Conservation (phyloP, 768 basidiomycete species). For the Phaffia australis region DNA sequence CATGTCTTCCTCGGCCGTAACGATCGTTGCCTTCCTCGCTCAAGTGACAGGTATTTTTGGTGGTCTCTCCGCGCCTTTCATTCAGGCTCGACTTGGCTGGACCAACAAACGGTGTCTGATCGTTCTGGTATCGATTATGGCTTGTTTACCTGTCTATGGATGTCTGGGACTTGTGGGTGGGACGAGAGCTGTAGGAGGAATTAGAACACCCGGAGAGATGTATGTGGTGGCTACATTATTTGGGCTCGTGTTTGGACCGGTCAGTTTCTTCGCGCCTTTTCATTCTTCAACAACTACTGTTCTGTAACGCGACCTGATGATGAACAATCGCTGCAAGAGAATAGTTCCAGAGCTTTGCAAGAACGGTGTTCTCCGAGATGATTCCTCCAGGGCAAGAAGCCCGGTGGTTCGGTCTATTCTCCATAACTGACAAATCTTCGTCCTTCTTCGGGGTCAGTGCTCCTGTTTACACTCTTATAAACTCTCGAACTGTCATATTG, state of each 20-base stretch:
- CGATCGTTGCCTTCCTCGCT: conserved; percentile 61
- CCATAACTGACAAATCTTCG: conserved; percentile 69
- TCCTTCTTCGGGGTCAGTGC: conserved; percentile 65
- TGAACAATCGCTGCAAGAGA: too few species aligned
- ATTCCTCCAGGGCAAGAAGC: conserved; percentile 76
- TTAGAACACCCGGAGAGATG: conserved; percentile 75
- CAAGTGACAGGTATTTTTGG: conserved; percentile 20
- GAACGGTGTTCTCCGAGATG: conserved; percentile 76
- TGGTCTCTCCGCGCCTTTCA: conserved; percentile 47
- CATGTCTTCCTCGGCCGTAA: conserved; percentile 65
- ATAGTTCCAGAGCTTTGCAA: conserved; percentile 42
- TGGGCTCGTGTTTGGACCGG: conserved; percentile 58
- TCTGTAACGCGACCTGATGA: neutral
- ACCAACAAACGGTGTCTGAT: conserved; percentile 59
- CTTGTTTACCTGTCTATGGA: conserved; percentile 66
- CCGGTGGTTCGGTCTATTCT: conserved; percentile 72
- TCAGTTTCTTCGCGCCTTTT: neutral
- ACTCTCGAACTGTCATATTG: too few species aligned
- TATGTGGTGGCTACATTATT: conserved; percentile 72
- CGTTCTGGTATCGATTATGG: conserved; percentile 55
- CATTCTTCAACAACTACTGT: neutral
- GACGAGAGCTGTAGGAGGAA: conserved; percentile 51
- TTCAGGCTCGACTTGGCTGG: conserved; percentile 58
- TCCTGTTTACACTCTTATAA: neutral
- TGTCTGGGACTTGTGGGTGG: conserved; percentile 33